Evolutionary conservation across 2,329 filamentous ascomycete species (phyloP).

Genomic region (Clonostachys rhizophaga): DNA sequence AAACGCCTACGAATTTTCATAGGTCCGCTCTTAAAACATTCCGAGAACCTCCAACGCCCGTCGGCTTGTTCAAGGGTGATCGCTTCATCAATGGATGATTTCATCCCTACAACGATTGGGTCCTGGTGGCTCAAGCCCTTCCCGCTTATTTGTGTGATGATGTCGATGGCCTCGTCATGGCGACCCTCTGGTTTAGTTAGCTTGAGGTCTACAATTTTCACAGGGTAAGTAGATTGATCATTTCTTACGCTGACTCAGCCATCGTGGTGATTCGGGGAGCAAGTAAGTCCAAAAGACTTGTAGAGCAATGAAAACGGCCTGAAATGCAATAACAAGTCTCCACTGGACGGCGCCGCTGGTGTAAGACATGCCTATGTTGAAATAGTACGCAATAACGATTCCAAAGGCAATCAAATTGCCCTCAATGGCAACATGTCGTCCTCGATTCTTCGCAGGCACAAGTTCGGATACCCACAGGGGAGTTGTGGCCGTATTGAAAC

Average conservation of each 20-base stretch:
- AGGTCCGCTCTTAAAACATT: no score
- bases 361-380: conserved; percentile 32
- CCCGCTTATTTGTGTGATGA: conserved; percentile 61
- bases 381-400: conserved; percentile 57
- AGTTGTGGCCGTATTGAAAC: conserved; percentile 65
- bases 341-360: conserved; percentile 53
- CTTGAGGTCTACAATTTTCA: no score
- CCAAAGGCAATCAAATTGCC: conserved; percentile 72
- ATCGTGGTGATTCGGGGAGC: conserved; percentile 66
- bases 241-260: conserved; percentile 48
- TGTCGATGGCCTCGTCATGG: conserved; percentile 61
- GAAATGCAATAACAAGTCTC: conserved; percentile 67
- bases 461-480: conserved; percentile 71
- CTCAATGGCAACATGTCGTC: conserved; percentile 66
- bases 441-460: conserved; percentile 61
- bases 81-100: conserved; percentile 25
- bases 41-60: no score
- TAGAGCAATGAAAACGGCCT: conserved; percentile 49
- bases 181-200: conserved; percentile 37
- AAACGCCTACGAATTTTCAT: no score
- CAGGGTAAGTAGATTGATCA: no score
- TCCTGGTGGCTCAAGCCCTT: conserved; percentile 62
- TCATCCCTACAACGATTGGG: conserved; percentile 55
- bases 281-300: conserved; percentile 35
- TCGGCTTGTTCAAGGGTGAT: conserved; percentile 60